phyloP scores from a whole-genome alignment of 2,329 filamentous ascomycete genomes.

The Tympanopsis confertula region DNA sequence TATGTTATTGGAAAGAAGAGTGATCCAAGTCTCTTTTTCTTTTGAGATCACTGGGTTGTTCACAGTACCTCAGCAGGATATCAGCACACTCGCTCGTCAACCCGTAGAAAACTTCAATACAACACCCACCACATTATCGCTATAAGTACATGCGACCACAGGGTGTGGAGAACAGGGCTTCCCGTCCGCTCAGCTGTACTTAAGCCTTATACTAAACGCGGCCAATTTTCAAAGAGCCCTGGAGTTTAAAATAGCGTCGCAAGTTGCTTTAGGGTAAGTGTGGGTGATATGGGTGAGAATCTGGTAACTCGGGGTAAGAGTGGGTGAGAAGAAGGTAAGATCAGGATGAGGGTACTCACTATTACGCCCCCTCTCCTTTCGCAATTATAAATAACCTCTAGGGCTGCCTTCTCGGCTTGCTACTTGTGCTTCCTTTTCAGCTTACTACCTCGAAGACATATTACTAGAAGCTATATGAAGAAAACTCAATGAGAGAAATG shows the following conservation, averaged over 20 bases:
- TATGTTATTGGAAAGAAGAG: too few species aligned
- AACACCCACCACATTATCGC: too few species aligned
- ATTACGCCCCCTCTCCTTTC: neutral
- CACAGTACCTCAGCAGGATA: too few species aligned
- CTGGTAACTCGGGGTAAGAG: neutral
- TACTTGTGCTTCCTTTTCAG: neutral
- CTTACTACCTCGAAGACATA: neutral
- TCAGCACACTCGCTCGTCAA: too few species aligned
- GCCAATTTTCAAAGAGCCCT: neutral
- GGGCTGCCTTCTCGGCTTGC: neutral
- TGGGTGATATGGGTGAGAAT: neutral
- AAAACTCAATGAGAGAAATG: neutral
- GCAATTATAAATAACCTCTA: neutral
- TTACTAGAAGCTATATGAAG: neutral
- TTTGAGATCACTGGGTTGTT: too few species aligned
- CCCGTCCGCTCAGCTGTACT: slow-evolving; percentile 10
- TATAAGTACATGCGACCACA: slow-evolving; percentile 3
- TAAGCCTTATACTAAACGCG: slow-evolving; percentile 6
- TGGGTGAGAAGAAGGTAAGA: neutral
- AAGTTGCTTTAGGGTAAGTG: neutral
- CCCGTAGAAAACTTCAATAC: too few species aligned
- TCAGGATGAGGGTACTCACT: neutral
- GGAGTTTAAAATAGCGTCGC: neutral
- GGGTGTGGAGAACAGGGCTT: slow-evolving; percentile 11
- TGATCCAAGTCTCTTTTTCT: too few species aligned